Conservation (phyloP, 768 basidiomycete genomes). For the Agrocybe pediades region DNA sequence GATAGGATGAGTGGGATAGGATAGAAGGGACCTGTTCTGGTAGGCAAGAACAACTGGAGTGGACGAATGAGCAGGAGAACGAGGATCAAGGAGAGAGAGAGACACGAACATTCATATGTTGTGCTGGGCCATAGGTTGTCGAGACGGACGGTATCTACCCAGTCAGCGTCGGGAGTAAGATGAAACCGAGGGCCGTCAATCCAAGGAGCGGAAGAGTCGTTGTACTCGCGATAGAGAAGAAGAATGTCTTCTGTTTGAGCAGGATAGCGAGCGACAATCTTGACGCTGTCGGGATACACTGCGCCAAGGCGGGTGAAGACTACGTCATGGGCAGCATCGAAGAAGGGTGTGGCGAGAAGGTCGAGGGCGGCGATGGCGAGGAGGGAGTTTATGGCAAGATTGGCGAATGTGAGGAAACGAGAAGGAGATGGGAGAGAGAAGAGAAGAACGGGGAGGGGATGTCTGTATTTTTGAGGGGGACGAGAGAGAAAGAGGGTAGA, state of each 20-base stretch:
- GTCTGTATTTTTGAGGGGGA: neutral
- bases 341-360: slow-evolving; percentile 53
- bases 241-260: slow-evolving; percentile 34
- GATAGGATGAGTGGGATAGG: slow-evolving; percentile 53
- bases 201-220: slow-evolving; percentile 42
- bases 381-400: slow-evolving; percentile 33
- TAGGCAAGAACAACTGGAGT: slow-evolving; percentile 43
- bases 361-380: slow-evolving; percentile 44
- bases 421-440: slow-evolving; percentile 39
- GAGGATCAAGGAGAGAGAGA: slow-evolving; percentile 2
- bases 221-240: slow-evolving; percentile 47
- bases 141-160: slow-evolving; percentile 57
- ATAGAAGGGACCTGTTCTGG: slow-evolving; percentile 45
- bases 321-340: slow-evolving; percentile 55
- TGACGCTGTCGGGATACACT: slow-evolving; percentile 62
- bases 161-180: slow-evolving; percentile 50
- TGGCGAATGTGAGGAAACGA: slow-evolving; percentile 26
- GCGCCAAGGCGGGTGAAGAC: slow-evolving; percentile 72
- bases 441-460: slow-evolving; percentile 22
- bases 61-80: neutral
- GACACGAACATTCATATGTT: slow-evolving; percentile 63
- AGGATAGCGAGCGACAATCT: slow-evolving; percentile 66
- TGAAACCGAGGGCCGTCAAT: slow-evolving; percentile 52
- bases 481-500: slow-evolving; percentile 17
- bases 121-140: slow-evolving; percentile 69